phyloP scores from a whole-genome alignment of 78 protist genomes.

The Speleostelium caveatum region DNA sequence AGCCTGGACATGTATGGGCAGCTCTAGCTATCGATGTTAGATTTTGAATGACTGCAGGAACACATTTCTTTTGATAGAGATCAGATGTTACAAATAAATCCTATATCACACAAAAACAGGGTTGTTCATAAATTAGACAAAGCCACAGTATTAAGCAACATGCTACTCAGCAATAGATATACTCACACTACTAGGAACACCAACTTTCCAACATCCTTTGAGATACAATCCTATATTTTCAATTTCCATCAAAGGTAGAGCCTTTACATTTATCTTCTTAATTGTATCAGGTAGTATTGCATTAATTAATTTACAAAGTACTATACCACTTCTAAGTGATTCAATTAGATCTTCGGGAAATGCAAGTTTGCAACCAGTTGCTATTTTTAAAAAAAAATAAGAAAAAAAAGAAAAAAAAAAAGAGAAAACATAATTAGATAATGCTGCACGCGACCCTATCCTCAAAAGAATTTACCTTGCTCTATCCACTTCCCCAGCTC shows the following conservation, averaged over 20 bases:
- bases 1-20: slow-evolving; percentile 22
- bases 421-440: too few relatives aligned
- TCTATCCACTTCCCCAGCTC: slow-evolving; percentile 49
- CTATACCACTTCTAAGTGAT: slow-evolving; percentile 47
- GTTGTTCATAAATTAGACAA: too few relatives aligned
- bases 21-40: slow-evolving; percentile 35
- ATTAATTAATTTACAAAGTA: slow-evolving; percentile 57
- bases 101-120: too few relatives aligned
- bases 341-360: slow-evolving; percentile 62
- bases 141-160: too few relatives aligned
- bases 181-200: too few relatives aligned
- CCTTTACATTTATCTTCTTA: slow-evolving; percentile 36
- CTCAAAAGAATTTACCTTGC: too few relatives aligned
- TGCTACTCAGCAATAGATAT: too few relatives aligned
- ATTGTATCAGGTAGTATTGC: slow-evolving; percentile 47
- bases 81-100: slow-evolving; percentile 43
- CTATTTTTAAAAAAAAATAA: too few relatives aligned
- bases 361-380: slow-evolving; percentile 16
- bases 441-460: too few relatives aligned
- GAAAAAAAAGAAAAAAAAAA: too few relatives aligned
- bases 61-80: slow-evolving; percentile 19
- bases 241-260: slow-evolving; percentile 42
- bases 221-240: slow-evolving; percentile 61
- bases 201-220: slow-evolving; percentile 74
- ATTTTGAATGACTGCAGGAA: slow-evolving; percentile 41